phyloP scores from a whole-genome alignment of 257 asterid genomes.

The Linderniella brevidens region DNA sequence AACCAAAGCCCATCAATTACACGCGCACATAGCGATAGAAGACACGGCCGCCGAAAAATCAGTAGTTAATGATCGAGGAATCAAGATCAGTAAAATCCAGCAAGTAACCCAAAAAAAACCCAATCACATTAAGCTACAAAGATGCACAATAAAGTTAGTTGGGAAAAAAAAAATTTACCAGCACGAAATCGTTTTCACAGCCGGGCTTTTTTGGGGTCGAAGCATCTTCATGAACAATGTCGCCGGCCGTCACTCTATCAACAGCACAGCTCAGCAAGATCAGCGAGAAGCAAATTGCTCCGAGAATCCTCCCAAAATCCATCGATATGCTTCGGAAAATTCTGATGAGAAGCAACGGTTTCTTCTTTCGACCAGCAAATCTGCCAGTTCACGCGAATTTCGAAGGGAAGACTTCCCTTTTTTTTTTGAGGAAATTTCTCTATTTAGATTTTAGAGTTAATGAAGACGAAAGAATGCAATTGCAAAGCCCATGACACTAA shows the following conservation, averaged over 20 bases:
- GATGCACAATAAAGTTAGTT: constrained; percentile 6
- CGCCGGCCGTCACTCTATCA: constrained; percentile 42
- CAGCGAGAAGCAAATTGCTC: constrained; percentile 20
- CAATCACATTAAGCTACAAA: neutral
- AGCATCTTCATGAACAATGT: constrained; percentile 53
- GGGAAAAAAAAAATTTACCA: constrained; percentile 27
- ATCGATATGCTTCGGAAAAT: constrained; percentile 17
- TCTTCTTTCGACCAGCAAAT: neutral
- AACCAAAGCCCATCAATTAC: neutral
- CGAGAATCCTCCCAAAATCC: constrained; percentile 26
- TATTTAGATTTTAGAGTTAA: no score
- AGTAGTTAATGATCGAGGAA: no score
- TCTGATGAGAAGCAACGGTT: neutral
- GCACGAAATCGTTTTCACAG: constrained; percentile 68
- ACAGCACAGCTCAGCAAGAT: constrained; percentile 17
- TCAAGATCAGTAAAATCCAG: no score
- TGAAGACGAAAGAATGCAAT: neutral
- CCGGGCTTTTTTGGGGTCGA: constrained; percentile 76
- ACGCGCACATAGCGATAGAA: no score
- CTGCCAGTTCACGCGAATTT: no score
- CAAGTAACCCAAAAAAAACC: no score
- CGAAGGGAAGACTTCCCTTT: no score
- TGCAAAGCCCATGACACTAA: no score
- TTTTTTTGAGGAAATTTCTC: no score
- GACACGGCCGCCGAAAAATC: no score